Evolutionary conservation across 1,284 basidiomycete genomes (phyloP), one percentile per base, ranked within the genome.

Genomic region (Cerrena zonata): DNA sequence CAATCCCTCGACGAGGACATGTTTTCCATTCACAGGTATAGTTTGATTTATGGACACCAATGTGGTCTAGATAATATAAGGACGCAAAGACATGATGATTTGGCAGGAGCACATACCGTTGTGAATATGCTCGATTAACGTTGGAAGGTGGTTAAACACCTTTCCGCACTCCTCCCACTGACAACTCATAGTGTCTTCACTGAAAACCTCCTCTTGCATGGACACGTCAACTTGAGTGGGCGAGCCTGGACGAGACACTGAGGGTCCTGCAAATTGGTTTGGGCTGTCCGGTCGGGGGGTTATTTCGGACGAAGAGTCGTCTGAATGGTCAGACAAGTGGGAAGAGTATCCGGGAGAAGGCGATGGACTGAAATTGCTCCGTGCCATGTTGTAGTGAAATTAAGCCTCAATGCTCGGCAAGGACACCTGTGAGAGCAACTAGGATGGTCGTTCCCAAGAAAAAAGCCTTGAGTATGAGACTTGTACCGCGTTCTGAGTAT

Each of bases 21-120:
- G 86, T 85, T 11, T 78, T 71, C 91, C 91, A 94, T 72, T 93
- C 89, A 67, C 92, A 94, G 22, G 86, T 84, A 65, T 94, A 94
- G 59, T 82, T 86, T 22, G 85, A 83, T 67, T 89, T 91, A 72
- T 91, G 84, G n/a, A 85, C 82, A 34, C 89, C 88, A 60, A 92
- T 88, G 61, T 92, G 90, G 39, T 78, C 87, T 88, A 56, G 5
- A 34, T 22, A 37, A 46, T 45, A 47, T 45, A 22, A 42, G 22
- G 13, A 23, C 7, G 3, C n/a, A 41, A 45, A 34, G 13, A n/a
- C 21, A 26, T 21, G 12, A 37, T 7, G 26, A 30, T n/a, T n/a
- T 2, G 15, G 22, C 19, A 23, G 13, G 15, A n/a, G 15, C 30
- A 61, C 80, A 64, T 57, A 89, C 88, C 81, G 53, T 81, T 75